A percentile compares a stretch with the other conserved stretches of the same genome.
phyloP scores from a whole-genome alignment of 148 eudicot genomes.

The Fagopyrum homotropicum region DNA sequence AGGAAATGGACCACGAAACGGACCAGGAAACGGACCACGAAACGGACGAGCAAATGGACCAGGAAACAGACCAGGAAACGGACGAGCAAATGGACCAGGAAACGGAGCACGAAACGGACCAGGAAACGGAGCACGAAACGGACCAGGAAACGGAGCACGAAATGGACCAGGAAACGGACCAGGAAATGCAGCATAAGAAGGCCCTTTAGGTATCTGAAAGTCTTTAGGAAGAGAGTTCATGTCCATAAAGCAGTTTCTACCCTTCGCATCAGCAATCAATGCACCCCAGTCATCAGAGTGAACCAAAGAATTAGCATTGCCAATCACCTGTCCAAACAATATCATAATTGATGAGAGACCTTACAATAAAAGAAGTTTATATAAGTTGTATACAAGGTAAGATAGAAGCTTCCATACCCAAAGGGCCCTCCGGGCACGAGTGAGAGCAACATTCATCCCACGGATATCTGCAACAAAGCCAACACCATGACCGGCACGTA shows the following conservation, averaged over 20 bases:
- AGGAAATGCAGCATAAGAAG: conserved; percentile 35
- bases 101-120: too few relatives aligned
- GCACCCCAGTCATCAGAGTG: conserved; percentile 94
- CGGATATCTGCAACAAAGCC: conserved; percentile 99
- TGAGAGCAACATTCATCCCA: conserved; percentile 97
- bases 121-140: too few relatives aligned
- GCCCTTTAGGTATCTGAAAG: conserved; percentile 45
- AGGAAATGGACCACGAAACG: too few relatives aligned
- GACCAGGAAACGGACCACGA: too few relatives aligned
- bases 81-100: too few relatives aligned
- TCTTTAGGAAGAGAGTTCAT: conserved; percentile 97
- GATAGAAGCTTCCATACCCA: conserved; percentile 50
- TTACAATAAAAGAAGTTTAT: neutral
- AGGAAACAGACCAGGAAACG: too few relatives aligned
- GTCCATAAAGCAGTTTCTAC: conserved; percentile 72
- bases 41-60: too few relatives aligned
- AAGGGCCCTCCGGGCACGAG: conserved; percentile 95
- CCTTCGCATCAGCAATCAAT: conserved; percentile 74
- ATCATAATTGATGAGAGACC: neutral
- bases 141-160: too few relatives aligned
- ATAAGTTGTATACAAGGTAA: neutral
- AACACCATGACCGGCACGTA: conserved; percentile 88
- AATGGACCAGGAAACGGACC: conserved; percentile 21
- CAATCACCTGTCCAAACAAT: conserved; percentile 70
- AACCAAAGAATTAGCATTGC: conserved; percentile 79